Percentiles rank a stretch among this genome's conserved stretches.
Conservation (phyloP, 164 flowering plant species). For the Aristolochia fimbriata region DNA sequence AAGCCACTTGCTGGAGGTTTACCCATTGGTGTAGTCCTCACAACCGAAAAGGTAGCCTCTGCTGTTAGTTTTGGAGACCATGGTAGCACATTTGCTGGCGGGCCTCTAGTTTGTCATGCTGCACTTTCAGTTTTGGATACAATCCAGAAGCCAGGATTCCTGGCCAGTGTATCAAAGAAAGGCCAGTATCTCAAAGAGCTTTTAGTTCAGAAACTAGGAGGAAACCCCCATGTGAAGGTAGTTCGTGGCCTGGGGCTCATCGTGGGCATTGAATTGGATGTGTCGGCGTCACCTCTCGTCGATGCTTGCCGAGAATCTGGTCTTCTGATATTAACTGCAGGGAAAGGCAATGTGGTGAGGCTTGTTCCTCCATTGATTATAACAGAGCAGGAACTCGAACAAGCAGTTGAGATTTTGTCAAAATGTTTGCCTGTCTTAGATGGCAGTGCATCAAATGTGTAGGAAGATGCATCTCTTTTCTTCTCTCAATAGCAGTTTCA, state of each 20-base stretch:
- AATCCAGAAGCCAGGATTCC: conserved; percentile 51
- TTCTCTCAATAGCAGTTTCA: too few relatives aligned
- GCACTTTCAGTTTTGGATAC: conserved; percentile 59
- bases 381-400: conserved; percentile 53
- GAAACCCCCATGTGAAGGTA: conserved; percentile 61
- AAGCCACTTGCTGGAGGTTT: conserved; percentile 94
- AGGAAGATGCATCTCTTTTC: too few relatives aligned
- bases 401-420: conserved; percentile 42
- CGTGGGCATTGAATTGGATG: conserved; percentile 74
- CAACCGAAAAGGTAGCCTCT: conserved; percentile 62
- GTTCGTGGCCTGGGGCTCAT: conserved; percentile 73
- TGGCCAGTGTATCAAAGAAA: conserved; percentile 54
- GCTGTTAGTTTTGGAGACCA: conserved; percentile 64
- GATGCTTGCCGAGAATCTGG: conserved; percentile 72
- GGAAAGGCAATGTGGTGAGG: conserved; percentile 84
- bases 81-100: conserved; percentile 89
- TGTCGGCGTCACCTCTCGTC: conserved; percentile 60
- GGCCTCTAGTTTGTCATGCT: conserved; percentile 60
- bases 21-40: conserved; percentile 77
- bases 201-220: conserved; percentile 39
- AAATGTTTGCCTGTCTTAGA: conserved; percentile 44
- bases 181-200: conserved; percentile 45
- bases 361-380: conserved; percentile 87
- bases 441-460: conserved; percentile 7
- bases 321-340: conserved; percentile 72